phyloP scores from a whole-genome alignment of 257 asterid species.

The Gentiana straminea region DNA sequence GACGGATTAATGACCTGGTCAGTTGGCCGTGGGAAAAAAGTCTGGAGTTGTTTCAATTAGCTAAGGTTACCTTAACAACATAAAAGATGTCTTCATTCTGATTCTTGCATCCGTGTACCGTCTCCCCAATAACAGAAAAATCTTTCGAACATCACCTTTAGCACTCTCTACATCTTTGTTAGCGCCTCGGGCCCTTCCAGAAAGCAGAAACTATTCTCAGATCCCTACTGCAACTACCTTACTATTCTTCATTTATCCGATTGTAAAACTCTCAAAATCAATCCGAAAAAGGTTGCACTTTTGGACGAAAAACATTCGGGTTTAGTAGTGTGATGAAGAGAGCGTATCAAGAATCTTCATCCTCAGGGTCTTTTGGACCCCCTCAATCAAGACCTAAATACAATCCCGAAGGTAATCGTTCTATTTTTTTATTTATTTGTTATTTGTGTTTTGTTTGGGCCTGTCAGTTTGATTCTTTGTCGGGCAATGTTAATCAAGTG shows the following conservation, averaged over 20 bases:
- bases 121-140: too few relatives aligned
- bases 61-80: too few relatives aligned
- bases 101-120: too few relatives aligned
- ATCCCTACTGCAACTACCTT: background rate
- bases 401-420: slow-evolving; percentile 52
- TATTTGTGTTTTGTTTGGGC: background rate
- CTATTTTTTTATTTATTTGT: background rate
- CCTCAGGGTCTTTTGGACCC: slow-evolving; percentile 61
- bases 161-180: too few relatives aligned
- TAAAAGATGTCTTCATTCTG: too few relatives aligned
- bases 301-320: too few relatives aligned
- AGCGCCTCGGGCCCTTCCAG: background rate
- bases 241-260: background rate
- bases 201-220: background rate
- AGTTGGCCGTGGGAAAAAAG: too few relatives aligned
- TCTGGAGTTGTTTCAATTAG: too few relatives aligned
- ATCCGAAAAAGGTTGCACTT: background rate
- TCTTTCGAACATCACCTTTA: too few relatives aligned
- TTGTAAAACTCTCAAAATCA: background rate
- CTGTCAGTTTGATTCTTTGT: too few relatives aligned
- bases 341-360: slow-evolving; percentile 61
- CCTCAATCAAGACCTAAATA: slow-evolving; percentile 68
- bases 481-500: slow-evolving; percentile 9
- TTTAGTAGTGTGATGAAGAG: slow-evolving; percentile 50
- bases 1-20: too few relatives aligned